These are phyloP conservation scores for Hyphopichia pseudoburtonii DNA, from an alignment of 1,139 yeast genomes.

Conservation along the genomic window DNA sequence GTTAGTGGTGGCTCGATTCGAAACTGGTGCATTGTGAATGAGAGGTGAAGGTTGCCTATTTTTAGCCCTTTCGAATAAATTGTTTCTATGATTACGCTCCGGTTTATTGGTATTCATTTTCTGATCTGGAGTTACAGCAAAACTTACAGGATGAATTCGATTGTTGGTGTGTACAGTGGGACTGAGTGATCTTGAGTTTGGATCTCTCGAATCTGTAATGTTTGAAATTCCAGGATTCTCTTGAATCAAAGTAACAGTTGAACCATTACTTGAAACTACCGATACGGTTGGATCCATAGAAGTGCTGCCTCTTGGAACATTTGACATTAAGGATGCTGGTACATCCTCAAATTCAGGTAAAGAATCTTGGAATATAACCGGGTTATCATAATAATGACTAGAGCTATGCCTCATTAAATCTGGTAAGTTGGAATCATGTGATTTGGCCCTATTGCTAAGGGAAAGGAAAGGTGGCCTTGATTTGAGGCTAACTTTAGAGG, in stretches of 20 bases:
- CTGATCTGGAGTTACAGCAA: constrained; percentile 1
- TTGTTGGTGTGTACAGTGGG: not conserved
- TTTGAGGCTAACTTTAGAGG: constrained; percentile 40
- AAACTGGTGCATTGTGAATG: constrained; percentile 22
- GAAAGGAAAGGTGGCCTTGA: constrained; percentile 39
- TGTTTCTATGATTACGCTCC: not conserved
- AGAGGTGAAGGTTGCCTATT: constrained; percentile 23
- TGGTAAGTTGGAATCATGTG: constrained; percentile 46
- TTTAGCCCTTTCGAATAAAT: not conserved
- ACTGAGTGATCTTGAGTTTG: not conserved
- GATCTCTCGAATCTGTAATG: not conserved
- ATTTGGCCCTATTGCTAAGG: constrained; percentile 36
- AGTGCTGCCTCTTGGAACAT: constrained; percentile 22
- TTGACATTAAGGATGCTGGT: constrained; percentile 37
- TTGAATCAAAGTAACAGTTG: constrained; percentile 21
- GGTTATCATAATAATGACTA: constrained; percentile 19
- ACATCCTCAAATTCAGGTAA: constrained; percentile 44
- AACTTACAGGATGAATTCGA: not conserved
- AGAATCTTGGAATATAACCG: constrained; percentile 30
- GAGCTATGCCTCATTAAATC: constrained; percentile 17
- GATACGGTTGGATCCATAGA: constrained; percentile 13
- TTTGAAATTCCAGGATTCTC: constrained; percentile 6
- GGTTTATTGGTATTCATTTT: constrained; percentile 1
- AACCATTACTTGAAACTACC: constrained; percentile 17
- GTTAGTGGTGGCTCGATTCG: constrained; percentile 20